Evolutionary conservation across 73 alveolate species (phyloP).

Genomic region (Paramecium bursaria): DNA sequence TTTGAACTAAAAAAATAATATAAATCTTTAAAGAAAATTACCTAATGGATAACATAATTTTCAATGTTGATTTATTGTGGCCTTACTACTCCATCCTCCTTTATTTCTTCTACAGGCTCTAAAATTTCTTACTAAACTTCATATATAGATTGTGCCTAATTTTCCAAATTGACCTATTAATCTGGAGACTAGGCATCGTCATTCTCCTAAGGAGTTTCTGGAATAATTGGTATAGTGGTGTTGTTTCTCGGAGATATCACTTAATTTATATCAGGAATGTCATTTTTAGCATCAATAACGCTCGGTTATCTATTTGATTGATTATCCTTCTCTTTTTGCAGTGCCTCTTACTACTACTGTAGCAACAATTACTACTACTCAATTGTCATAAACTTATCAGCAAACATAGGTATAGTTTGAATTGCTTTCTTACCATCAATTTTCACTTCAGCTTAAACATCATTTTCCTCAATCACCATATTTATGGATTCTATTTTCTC

Average conservation of each 20-base stretch:
- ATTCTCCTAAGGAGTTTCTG: neutral
- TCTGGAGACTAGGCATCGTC: neutral
- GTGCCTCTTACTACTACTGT: neutral
- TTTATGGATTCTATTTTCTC: neutral
- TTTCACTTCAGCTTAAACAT: conserved; percentile 43
- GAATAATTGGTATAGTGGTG: too few relatives aligned
- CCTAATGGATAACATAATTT: neutral
- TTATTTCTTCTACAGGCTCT: conserved; percentile 22
- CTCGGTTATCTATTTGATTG: too few relatives aligned
- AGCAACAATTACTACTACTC: neutral
- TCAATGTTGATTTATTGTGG: conserved; percentile 25
- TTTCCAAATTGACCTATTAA: neutral
- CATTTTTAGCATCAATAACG: too few relatives aligned
- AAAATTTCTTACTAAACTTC: neutral
- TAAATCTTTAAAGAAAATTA: too few relatives aligned
- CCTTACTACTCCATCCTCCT: neutral
- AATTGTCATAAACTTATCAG: conserved; percentile 26
- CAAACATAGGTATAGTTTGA: conserved; percentile 21
- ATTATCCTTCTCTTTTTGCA: conserved; percentile 2
- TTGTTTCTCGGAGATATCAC: too few relatives aligned
- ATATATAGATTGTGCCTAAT: neutral
- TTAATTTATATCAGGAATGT: too few relatives aligned
- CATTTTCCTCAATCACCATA: neutral
- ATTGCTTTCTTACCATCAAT: conserved; percentile 35
- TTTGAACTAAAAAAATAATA: neutral